These are phyloP conservation scores for Nevesoporus exiguus DNA, from an alignment of 768 basidiomycete genomes.

Conservation along the genomic window DNA sequence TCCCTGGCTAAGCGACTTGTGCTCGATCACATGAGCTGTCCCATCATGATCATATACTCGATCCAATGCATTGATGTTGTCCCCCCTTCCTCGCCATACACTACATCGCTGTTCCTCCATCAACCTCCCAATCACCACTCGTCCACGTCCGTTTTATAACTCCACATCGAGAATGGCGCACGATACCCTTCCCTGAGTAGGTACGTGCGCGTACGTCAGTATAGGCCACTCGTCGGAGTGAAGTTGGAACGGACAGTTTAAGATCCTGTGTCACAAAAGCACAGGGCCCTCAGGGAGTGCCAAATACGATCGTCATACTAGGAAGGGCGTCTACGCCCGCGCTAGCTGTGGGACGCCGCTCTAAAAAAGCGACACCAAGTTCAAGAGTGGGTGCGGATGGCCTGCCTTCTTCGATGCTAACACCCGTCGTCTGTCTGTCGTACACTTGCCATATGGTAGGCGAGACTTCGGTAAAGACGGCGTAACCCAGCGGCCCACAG, in stretches of 20 bases:
- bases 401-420: conserved; percentile 95
- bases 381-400: conserved; percentile 93
- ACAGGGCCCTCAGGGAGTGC: conserved; percentile 79
- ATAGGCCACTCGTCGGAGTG: not conserved
- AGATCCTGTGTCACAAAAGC: conserved; percentile 79
- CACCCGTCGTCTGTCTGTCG: conserved; percentile 6
- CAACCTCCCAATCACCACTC: not conserved
- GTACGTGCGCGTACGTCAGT: conserved; percentile 37
- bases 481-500: conserved; percentile 25
- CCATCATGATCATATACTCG: no score
- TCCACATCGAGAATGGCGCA: conserved; percentile 33
- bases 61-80: no score
- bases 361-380: conserved; percentile 89
- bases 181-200: conserved; percentile 77
- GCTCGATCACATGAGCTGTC: no score
- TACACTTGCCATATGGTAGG: not conserved
- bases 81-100: no score
- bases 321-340: conserved; percentile 70
- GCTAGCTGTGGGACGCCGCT: conserved; percentile 78
- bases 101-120: not conserved
- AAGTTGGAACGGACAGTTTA: conserved; percentile 56
- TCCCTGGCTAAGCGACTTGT: no score
- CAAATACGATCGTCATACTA: conserved; percentile 69
- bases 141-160: conserved; percentile 6
- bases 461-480: conserved; percentile 22